Conservation (phyloP, 139 green algal genomes). For the Coelastrella sp. region DNA sequence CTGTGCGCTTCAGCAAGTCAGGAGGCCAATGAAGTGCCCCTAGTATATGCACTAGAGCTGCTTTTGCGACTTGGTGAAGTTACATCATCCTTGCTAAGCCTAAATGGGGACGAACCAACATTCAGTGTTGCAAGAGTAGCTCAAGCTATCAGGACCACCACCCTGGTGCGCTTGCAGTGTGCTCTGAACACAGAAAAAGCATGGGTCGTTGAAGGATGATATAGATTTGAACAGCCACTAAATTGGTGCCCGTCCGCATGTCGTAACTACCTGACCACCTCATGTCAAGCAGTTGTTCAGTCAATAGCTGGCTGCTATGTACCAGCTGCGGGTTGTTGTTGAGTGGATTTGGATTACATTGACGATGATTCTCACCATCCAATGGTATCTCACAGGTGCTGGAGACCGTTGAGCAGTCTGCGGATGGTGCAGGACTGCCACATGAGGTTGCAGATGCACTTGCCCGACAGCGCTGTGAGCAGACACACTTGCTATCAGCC, state of each 20-base stretch:
- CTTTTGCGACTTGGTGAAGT: not conserved
- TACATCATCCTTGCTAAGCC: slow-evolving; percentile 12
- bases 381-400: not conserved
- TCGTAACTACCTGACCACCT: too few species aligned
- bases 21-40: not conserved
- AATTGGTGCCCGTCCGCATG: too few species aligned
- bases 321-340: too few species aligned
- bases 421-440: not conserved
- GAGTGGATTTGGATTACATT: too few species aligned
- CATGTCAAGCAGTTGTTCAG: too few species aligned
- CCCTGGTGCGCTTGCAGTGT: not conserved
- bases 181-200: too few species aligned
- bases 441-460: slow-evolving; percentile 4
- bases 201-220: too few species aligned
- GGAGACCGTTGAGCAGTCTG: not conserved
- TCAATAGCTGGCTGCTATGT: too few species aligned
- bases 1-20: not conserved
- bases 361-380: too few species aligned
- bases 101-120: slow-evolving; percentile 8
- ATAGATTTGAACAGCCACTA: too few species aligned
- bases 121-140: slow-evolving; percentile 38
- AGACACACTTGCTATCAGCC: slow-evolving; percentile 14
- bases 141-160: slow-evolving; percentile 28
- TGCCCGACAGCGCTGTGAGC: slow-evolving; percentile 19
- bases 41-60: not conserved